Percentiles rank a stretch among this genome's conserved stretches.
These are phyloP conservation scores for Misopates orontium DNA, from an alignment of 257 asterid genomes.

Conservation along the genomic window DNA sequence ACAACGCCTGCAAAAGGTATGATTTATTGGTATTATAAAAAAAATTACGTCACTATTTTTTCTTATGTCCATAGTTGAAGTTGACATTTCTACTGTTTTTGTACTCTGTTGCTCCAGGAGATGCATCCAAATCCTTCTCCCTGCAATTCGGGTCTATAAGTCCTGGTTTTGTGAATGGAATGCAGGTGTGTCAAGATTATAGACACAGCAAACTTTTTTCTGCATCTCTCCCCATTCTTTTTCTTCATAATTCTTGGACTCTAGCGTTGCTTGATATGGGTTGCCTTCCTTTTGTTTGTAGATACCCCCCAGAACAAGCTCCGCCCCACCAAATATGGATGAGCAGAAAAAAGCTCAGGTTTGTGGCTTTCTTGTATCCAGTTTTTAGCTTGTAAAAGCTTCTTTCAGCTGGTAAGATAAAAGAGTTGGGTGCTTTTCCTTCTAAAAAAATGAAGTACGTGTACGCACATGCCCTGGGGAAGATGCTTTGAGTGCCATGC, in stretches of 20 bases:
- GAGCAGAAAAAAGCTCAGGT: conserved; percentile 84
- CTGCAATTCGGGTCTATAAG: conserved; percentile 91
- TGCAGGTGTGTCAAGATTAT: conserved; percentile 55
- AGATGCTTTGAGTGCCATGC: background rate
- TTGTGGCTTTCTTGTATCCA: conserved; percentile 26
- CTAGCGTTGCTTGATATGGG: conserved; percentile 14
- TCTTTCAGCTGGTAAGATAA: conserved; percentile 5
- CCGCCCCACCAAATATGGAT: conserved; percentile 95
- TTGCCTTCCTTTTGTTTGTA: conserved; percentile 30
- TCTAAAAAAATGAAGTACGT: background rate
- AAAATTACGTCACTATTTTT: too few relatives aligned
- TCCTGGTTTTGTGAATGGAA: conserved; percentile 75
- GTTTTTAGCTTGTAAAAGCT: conserved; percentile 15
- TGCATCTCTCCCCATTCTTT: background rate
- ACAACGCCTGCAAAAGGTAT: conserved; percentile 65
- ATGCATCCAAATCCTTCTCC: conserved; percentile 59
- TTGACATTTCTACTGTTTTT: conserved; percentile 25
- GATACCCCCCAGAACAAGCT: conserved; percentile 94
- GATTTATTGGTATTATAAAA: conserved; percentile 6
- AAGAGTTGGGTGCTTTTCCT: conserved; percentile 12
- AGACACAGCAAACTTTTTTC: background rate
- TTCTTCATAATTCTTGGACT: conserved; percentile 11
- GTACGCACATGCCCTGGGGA: conserved; percentile 7
- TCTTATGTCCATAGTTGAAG: conserved; percentile 16
- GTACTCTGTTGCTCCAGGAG: conserved; percentile 49